phyloP scores from a whole-genome alignment of 116 monocot genomes.

The Posidonia oceanica region DNA sequence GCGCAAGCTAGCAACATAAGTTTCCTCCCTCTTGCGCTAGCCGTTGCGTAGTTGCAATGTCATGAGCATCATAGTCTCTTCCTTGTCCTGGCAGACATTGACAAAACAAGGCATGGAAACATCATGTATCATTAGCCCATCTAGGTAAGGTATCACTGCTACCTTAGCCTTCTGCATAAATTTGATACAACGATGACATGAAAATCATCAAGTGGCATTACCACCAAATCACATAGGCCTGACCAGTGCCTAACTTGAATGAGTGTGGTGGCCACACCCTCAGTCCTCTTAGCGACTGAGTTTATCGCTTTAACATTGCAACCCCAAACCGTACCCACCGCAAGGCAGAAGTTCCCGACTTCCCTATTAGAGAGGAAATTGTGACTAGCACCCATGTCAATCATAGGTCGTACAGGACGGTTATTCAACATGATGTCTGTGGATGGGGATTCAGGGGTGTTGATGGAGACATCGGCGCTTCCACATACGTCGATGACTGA shows the following conservation, averaged over 20 bases:
- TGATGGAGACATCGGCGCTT: too few relatives aligned
- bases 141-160: background rate
- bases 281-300: background rate
- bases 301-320: background rate
- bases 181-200: background rate
- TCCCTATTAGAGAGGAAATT: background rate
- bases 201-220: background rate
- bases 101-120: too few relatives aligned
- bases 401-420: background rate
- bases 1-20: too few relatives aligned
- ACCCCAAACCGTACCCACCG: background rate
- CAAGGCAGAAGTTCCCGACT: background rate
- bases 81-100: too few relatives aligned
- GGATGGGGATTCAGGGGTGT: too few relatives aligned
- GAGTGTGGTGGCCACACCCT: too few relatives aligned
- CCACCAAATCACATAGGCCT: background rate
- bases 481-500: too few relatives aligned
- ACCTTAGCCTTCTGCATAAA: background rate
- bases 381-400: background rate
- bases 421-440: background rate
- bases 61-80: too few relatives aligned
- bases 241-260: background rate
- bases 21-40: too few relatives aligned
- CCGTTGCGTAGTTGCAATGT: too few relatives aligned
- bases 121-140: too few relatives aligned